Evolutionary conservation across 805 yeast species (phyloP), one percentile per base, ranked within the genome.

Genomic region (Ogataea chonburiensis): DNA sequence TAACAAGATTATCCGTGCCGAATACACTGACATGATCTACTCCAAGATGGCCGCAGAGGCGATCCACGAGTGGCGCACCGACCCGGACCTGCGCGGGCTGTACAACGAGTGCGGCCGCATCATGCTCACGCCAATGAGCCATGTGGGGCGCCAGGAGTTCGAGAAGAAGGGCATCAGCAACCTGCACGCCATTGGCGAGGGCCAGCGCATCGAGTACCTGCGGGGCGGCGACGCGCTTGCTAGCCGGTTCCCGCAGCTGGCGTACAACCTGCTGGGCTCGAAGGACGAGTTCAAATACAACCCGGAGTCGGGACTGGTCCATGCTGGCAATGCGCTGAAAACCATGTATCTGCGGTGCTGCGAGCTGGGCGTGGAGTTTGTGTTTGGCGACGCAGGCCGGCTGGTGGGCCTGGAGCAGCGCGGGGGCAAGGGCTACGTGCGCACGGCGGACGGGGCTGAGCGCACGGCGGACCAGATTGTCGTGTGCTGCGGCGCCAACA

Each of bases 1-100:
- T 34, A 73, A 73, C 46, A 71, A 73, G 47, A 71, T 73, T 31
- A 62, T 73, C 11, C 55, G 77, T 31, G 58, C 70, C 0, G 78
- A 72, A 43, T 73, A 73, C 42, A 51, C 64, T 5, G 73, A 71
- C 36, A 26, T 55, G 19, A 49, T 59, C n/a, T 71, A 72, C 38
- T 53, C 75, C 4, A 54, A 56, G 29, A 41, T 73, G 46, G 58
- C 73, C 3, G 56, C 70, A 3, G 77, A 73, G 45, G 76, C 78
- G 2, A 48, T 68, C 26, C 37, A 52, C 7, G 38, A 51, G 36
- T 71, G 75, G 73, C 53, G 58, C 18, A 38, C 44, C 1, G 61
- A 67, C 37, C 61, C 64, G 4, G 40, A 59, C 5, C 67, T 48
- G 31, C 47, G 55, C 20, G 62, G 54, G 1, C 45, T 51, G 2